Conservation (phyloP, 2,329 filamentous ascomycete genomes). For the Aspergillus carbonarius region DNA sequence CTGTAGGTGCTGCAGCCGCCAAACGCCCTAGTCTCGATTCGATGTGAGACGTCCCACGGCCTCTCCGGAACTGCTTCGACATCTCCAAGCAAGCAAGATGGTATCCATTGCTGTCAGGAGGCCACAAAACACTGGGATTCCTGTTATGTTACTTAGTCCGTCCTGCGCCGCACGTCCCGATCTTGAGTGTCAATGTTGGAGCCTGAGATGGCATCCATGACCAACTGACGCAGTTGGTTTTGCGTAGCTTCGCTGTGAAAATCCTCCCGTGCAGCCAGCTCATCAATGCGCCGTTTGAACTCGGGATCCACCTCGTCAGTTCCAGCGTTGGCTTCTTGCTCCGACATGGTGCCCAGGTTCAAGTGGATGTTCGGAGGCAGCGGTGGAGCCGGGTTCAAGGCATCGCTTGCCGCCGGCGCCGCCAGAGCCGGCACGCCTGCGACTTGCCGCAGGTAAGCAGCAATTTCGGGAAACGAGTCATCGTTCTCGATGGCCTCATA, state of each 20-base stretch:
- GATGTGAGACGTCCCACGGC: background rate
- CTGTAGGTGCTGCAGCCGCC: background rate
- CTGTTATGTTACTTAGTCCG: constrained; percentile 47
- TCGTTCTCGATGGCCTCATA: constrained; percentile 77
- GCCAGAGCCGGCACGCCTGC: constrained; percentile 27
- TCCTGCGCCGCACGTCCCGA: constrained; percentile 63
- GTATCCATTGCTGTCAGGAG: background rate
- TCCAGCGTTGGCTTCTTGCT: constrained; percentile 56
- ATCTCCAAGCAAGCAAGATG: background rate
- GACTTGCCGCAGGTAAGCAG: constrained; percentile 62
- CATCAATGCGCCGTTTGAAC: constrained; percentile 81
- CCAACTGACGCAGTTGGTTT: constrained; percentile 70
- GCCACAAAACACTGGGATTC: background rate
- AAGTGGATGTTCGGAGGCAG: constrained; percentile 75
- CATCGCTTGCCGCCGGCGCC: constrained; percentile 29
- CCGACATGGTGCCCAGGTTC: constrained; percentile 71
- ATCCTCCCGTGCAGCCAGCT: constrained; percentile 78
- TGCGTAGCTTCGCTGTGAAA: constrained; percentile 81
- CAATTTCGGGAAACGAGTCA: constrained; percentile 73
- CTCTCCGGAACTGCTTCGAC: background rate
- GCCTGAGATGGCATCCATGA: constrained; percentile 75
- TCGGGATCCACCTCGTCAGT: constrained; percentile 72
- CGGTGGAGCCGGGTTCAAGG: constrained; percentile 55
- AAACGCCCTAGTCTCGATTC: background rate
- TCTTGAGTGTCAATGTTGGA: constrained; percentile 61